Evolutionary conservation across 2,329 filamentous ascomycete species (phyloP).

Genomic region (Aspergillus tubingensis): DNA sequence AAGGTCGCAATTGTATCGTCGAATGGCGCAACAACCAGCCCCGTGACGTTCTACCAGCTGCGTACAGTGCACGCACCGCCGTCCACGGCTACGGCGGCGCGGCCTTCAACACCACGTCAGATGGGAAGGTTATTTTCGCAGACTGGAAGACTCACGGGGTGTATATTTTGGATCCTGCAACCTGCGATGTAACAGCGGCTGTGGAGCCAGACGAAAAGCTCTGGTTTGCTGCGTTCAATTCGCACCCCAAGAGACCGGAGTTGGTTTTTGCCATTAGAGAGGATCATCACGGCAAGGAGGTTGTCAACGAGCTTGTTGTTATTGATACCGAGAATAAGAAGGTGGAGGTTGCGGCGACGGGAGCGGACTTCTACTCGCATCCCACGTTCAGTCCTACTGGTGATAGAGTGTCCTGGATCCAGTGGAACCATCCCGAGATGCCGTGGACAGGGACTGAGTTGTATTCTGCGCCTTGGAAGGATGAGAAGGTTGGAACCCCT

Average conservation of each 20-base stretch:
- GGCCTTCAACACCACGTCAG: slow-evolving; percentile 42
- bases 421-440: slow-evolving; percentile 59
- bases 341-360: slow-evolving; percentile 44
- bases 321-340: slow-evolving; percentile 31
- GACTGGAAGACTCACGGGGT: slow-evolving; percentile 48
- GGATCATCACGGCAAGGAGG: slow-evolving; percentile 45
- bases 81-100: slow-evolving; percentile 59
- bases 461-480: slow-evolving; percentile 47
- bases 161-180: slow-evolving; percentile 45
- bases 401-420: slow-evolving; percentile 52
- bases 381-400: slow-evolving; percentile 54
- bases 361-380: slow-evolving; percentile 57
- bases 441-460: slow-evolving; percentile 54
- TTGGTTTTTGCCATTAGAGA: slow-evolving; percentile 58
- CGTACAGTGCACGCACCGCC: slow-evolving; percentile 48
- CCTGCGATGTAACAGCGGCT: slow-evolving; percentile 37
- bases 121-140: slow-evolving; percentile 51
- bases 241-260: slow-evolving; percentile 34
- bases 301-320: slow-evolving; percentile 35
- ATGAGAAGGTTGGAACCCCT: slow-evolving; percentile 35
- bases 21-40: slow-evolving; percentile 39
- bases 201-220: slow-evolving; percentile 28
- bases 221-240: slow-evolving; percentile 50
- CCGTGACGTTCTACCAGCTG: slow-evolving; percentile 47
- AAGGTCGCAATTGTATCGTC: slow-evolving; percentile 50